A percentile compares a stretch with the other conserved stretches of the same genome.
Evolutionary conservation across 306 rosid genomes (phyloP).

Genomic region (Citrullus amarus): DNA sequence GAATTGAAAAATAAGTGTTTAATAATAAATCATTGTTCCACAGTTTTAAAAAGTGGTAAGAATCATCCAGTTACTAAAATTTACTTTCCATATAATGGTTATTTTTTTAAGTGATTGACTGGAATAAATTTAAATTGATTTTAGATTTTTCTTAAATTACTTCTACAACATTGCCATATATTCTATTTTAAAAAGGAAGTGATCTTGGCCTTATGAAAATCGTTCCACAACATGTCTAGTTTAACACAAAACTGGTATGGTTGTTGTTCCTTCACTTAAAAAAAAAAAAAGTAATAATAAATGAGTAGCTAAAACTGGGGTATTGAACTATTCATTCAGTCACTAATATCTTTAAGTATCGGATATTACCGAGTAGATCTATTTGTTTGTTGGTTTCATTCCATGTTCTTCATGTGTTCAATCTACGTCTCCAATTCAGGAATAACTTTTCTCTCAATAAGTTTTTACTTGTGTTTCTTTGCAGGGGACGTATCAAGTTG

Average conservation of each 20-base stretch:
- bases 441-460: background rate
- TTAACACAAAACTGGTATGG: background rate
- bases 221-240: background rate
- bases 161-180: no score
- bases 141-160: no score
- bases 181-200: background rate
- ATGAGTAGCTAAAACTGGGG: background rate
- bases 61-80: background rate
- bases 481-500: slow-evolving; percentile 93
- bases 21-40: background rate
- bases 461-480: background rate
- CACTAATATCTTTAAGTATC: background rate
- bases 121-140: no score
- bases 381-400: background rate
- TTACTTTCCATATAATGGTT: background rate
- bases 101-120: no score
- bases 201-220: background rate
- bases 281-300: background rate
- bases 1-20: no score
- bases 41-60: background rate
- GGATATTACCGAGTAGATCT: background rate
- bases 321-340: background rate
- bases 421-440: background rate
- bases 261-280: background rate
- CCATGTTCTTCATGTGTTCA: background rate